Evolutionary conservation across 139 green algal genomes (phyloP).

Genomic region (Micractinium conductrix): DNA sequence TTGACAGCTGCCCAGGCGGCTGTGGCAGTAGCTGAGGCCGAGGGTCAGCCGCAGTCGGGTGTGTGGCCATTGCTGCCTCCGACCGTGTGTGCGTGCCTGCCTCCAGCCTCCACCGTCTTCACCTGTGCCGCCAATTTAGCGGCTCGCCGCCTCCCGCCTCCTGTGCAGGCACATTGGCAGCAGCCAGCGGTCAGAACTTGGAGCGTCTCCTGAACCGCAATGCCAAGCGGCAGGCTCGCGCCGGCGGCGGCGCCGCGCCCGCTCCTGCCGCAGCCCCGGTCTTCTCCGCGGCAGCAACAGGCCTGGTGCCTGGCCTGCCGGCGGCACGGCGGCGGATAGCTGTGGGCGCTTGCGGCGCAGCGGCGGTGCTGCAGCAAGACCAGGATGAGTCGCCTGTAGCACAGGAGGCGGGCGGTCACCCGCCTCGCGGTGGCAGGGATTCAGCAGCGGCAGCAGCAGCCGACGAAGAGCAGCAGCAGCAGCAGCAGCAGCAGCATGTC

Average conservation of each 20-base stretch:
- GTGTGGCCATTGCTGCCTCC: neutral
- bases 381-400: neutral
- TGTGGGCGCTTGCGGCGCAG: conserved; percentile 9
- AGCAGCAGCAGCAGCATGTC: neutral
- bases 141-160: neutral
- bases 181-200: conserved; percentile 6
- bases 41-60: neutral
- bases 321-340: neutral
- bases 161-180: conserved; percentile 19
- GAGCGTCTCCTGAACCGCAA: neutral
- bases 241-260: neutral
- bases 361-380: neutral
- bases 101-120: no score
- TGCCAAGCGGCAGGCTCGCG: neutral
- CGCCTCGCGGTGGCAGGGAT: neutral
- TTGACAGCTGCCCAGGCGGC: neutral
- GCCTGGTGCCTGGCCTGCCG: conserved; percentile 9
- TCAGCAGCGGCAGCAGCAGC: neutral
- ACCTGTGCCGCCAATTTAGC: neutral
- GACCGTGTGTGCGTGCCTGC: neutral
- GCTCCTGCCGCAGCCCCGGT: neutral
- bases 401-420: neutral
- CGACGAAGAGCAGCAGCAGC: neutral
- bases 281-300: neutral
- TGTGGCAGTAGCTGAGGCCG: neutral